Percentiles rank a stretch among this genome's conserved stretches.
Conservation (phyloP, 2,329 filamentous ascomycete species). For the Metarhizium sp. region DNA sequence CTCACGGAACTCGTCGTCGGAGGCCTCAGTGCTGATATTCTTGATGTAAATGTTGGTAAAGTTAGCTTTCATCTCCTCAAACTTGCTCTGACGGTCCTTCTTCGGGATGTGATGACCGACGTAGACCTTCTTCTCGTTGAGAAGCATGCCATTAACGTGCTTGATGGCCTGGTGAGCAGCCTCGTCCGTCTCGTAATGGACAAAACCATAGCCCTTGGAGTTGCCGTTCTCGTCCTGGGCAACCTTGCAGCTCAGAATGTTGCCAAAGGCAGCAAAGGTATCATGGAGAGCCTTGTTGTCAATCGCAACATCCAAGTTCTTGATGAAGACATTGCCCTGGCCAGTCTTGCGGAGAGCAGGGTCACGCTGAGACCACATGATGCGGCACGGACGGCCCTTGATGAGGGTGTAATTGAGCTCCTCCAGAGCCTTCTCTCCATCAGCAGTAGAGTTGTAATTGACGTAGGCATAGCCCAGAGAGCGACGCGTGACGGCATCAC, state of each 20-base stretch:
- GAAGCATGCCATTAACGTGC: slow-evolving; percentile 97
- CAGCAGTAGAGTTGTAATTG: slow-evolving; percentile 97
- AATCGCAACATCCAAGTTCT: slow-evolving; percentile 97
- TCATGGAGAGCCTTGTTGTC: slow-evolving; percentile 99
- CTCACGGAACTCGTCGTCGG: slow-evolving; percentile 88
- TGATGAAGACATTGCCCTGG: slow-evolving; percentile 99
- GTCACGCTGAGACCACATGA: slow-evolving; percentile 99
- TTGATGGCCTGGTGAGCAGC: slow-evolving; percentile 96
- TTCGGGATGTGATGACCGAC: slow-evolving; percentile 99
- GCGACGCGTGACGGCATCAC: slow-evolving; percentile 95
- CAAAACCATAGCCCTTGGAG: slow-evolving; percentile 98
- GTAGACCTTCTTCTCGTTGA: slow-evolving; percentile 99
- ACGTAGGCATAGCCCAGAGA: slow-evolving; percentile 99
- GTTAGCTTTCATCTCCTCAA: slow-evolving; percentile 99
- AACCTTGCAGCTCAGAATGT: slow-evolving; percentile 99
- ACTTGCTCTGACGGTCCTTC: slow-evolving; percentile 99
- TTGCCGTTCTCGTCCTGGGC: slow-evolving; percentile 93
- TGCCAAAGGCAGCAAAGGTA: slow-evolving; percentile 96
- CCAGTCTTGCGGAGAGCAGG: slow-evolving; percentile 98
- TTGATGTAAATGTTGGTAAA: slow-evolving; percentile 99
- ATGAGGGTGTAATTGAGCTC: slow-evolving; percentile 99
- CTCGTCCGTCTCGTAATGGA: slow-evolving; percentile 99
- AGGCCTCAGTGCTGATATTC: slow-evolving; percentile 80
- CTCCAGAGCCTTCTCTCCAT: slow-evolving; percentile 97
- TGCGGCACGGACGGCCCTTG: slow-evolving; percentile 97